Base-by-base conservation (phyloP, 805 yeast species). In the Candida nonsorbophila region DNA sequence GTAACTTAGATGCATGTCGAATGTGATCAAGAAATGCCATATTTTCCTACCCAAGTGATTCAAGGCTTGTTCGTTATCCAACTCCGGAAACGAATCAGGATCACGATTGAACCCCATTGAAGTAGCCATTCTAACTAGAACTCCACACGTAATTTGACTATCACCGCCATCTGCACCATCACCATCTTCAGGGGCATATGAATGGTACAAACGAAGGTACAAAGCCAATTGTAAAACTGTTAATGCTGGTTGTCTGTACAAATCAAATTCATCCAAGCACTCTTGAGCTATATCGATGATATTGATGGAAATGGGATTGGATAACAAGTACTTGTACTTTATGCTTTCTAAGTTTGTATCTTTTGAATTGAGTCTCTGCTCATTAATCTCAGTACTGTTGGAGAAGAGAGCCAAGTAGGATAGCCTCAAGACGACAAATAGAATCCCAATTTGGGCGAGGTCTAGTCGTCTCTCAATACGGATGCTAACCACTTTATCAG, bases 21-120 rank as follows among this genome's bases (percentile, higher is more conserved):
- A 35, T 1, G 67, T 41, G 8, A 72, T 53, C 24, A 79, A 49
- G 16, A 58, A 54, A 44, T 64, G 68, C 84, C 84, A 79, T 4
- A 76, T 62, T 40, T 74, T 77, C 42, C 84, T 61, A 63, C 74
- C 65, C 3, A 76, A 42, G 37, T 73, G 70, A 16, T 65, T 59
- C 9, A 43, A 32, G 10, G 47, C 41, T 30, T 45, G 57, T 26
- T 32, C 45, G 16, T 51, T 49, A 6, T 41, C 35, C 4, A 46
- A 32, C 15, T 44, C 48, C 0, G 42, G 33, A 24, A 55, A 53
- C 12, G 49, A 53, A 16, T 55, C 58, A 0, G 69, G 69, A 13
- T 64, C 70, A 11, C 70, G 42, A 40, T 64, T 55, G 14, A 61
- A 41, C 2, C 70, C 70, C 7, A 63, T 37, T 2, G 55, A 41